Percentiles rank a stretch among this genome's conserved stretches.
These are phyloP conservation scores for Adansonia digitata DNA, from an alignment of 345 rosid genomes.

Conservation along the genomic window DNA sequence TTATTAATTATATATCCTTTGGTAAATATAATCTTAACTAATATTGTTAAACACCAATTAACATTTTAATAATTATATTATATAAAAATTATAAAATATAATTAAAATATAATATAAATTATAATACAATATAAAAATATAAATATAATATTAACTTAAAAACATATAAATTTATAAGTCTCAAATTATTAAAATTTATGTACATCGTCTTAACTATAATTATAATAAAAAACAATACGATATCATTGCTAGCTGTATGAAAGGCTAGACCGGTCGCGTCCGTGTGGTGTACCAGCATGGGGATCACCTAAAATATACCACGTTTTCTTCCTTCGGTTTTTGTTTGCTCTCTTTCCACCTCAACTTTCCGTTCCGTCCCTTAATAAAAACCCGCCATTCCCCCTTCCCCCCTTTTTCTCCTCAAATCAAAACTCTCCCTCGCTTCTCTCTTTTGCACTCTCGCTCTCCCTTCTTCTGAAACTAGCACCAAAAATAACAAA, in stretches of 20 bases:
- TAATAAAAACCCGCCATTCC: neutral
- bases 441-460: neutral
- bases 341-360: neutral
- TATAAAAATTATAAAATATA: neutral
- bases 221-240: too few relatives aligned
- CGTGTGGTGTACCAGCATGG: neutral
- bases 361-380: neutral
- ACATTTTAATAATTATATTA: too few relatives aligned
- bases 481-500: neutral
- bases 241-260: too few relatives aligned
- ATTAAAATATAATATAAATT: too few relatives aligned
- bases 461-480: neutral
- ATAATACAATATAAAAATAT: too few relatives aligned
- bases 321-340: neutral
- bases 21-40: too few relatives aligned
- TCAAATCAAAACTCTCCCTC: neutral
- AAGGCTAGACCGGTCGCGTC: constrained; percentile 12
- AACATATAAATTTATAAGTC: too few relatives aligned
- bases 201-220: too few relatives aligned
- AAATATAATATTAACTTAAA: too few relatives aligned
- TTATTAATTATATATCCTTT: too few relatives aligned
- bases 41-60: too few relatives aligned
- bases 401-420: neutral
- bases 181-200: too few relatives aligned
- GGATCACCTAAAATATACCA: neutral